A percentile compares a stretch with the other conserved stretches of the same genome.
Conservation (phyloP, 495 filamentous ascomycete genomes). For the Polyplosphaeria fusca region DNA sequence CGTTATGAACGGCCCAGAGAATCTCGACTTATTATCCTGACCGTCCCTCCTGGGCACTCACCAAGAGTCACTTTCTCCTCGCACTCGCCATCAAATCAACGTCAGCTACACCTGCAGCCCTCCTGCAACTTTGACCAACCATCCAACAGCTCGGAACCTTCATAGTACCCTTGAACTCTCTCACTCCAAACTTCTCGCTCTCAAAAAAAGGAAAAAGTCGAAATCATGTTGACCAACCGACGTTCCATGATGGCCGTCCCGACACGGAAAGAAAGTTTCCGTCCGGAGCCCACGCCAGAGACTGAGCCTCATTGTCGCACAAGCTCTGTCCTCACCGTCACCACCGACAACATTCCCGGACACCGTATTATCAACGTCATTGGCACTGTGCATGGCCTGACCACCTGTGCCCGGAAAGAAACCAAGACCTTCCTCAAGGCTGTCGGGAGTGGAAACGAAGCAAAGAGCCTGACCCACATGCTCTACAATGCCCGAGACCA, state of each 20-base stretch:
- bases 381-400: constrained; percentile 22
- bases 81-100: too few species aligned
- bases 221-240: constrained; percentile 22
- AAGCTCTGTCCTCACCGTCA: constrained; percentile 14
- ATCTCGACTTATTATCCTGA: too few species aligned
- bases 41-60: too few species aligned
- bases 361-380: constrained; percentile 24
- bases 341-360: constrained; percentile 11
- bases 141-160: neutral
- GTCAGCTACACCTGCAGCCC: too few species aligned
- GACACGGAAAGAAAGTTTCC: neutral
- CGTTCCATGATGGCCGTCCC: constrained; percentile 22
- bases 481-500: constrained; percentile 24
- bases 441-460: constrained; percentile 16
- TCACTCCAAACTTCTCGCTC: neutral
- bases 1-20: too few species aligned
- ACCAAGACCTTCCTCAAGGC: constrained; percentile 27
- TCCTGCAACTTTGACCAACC: neutral
- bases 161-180: neutral
- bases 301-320: constrained; percentile 14
- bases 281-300: constrained; percentile 1
- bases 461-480: constrained; percentile 23
- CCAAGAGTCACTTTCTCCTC: too few species aligned
- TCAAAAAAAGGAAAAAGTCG: neutral
- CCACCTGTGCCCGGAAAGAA: constrained; percentile 24